phyloP scores from a whole-genome alignment of 805 yeast genomes.

The Lachancea mirantina region DNA sequence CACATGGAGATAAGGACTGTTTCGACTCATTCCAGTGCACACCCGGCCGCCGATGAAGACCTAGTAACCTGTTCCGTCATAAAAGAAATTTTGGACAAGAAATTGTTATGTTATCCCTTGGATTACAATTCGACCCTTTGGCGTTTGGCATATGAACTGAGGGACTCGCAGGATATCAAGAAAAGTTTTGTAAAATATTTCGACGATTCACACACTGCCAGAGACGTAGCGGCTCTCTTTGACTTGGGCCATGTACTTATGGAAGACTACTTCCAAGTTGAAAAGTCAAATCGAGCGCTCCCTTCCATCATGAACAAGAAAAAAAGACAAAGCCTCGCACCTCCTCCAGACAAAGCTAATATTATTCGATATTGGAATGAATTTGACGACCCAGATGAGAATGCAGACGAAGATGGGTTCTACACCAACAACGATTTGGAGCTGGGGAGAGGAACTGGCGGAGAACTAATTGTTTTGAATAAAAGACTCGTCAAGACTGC shows the following conservation, averaged over 20 bases:
- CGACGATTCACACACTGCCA: no score
- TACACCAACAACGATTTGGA: conserved; percentile 9
- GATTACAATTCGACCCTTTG: conserved; percentile 16
- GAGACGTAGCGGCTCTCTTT: no score
- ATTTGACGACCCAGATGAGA: conserved; percentile 29
- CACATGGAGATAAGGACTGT: conserved; percentile 16
- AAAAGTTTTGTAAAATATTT: no score
- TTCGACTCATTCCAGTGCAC: not conserved
- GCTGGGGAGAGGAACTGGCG: no score
- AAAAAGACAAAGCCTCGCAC: no score
- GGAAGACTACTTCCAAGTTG: no score
- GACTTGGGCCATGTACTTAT: no score
- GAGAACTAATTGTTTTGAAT: conserved; percentile 23
- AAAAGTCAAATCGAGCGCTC: no score
- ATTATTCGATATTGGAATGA: conserved; percentile 31
- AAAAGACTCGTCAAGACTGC: conserved; percentile 19
- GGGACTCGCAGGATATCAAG: conserved; percentile 10
- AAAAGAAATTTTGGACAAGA: conserved; percentile 17
- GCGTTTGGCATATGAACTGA: conserved; percentile 14
- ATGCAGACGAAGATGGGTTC: conserved; percentile 5
- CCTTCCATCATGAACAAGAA: no score
- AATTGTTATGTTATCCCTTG: conserved; percentile 20
- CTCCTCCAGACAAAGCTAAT: conserved; percentile 5
- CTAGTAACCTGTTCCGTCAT: conserved; percentile 2
- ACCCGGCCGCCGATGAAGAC: conserved; percentile 1